Evolutionary conservation across 805 yeast species (phyloP).

Genomic region (Candida ponderosae): DNA sequence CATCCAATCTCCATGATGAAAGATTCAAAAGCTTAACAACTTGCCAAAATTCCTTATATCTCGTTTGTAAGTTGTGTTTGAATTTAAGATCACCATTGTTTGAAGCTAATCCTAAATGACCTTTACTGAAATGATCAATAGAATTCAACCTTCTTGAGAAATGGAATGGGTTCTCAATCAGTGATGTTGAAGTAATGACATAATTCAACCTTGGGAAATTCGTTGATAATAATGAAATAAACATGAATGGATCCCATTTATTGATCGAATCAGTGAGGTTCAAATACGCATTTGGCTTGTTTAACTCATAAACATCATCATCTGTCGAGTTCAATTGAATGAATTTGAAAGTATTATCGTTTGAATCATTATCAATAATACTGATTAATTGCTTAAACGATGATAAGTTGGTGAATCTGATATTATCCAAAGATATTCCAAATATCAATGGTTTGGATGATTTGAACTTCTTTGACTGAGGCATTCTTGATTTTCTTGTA

Average conservation of each 20-base stretch:
- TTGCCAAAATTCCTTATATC: conserved; percentile 31
- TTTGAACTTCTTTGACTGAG: no score
- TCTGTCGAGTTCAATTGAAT: background rate
- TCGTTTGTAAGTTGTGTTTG: conserved; percentile 13
- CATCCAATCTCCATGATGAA: conserved; percentile 33
- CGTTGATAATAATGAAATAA: background rate
- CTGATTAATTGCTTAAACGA: no score
- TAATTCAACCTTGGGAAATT: no score
- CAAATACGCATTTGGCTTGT: no score
- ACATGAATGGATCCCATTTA: background rate
- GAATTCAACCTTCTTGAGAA: background rate
- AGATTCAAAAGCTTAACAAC: conserved; percentile 29
- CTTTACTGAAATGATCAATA: background rate
- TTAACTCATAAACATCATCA: background rate
- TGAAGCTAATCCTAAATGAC: background rate
- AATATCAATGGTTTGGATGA: no score
- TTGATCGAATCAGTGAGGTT: background rate
- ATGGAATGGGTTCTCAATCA: background rate
- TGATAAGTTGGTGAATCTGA: no score
- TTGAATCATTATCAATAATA: no score
- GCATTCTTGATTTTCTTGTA: no score
- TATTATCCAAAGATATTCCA: no score
- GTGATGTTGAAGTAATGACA: background rate
- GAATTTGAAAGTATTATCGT: no score
- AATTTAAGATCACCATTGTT: background rate